Base-by-base conservation (phyloP, 352 stramenopile species). In the Phytophthora tentaculata region DNA sequence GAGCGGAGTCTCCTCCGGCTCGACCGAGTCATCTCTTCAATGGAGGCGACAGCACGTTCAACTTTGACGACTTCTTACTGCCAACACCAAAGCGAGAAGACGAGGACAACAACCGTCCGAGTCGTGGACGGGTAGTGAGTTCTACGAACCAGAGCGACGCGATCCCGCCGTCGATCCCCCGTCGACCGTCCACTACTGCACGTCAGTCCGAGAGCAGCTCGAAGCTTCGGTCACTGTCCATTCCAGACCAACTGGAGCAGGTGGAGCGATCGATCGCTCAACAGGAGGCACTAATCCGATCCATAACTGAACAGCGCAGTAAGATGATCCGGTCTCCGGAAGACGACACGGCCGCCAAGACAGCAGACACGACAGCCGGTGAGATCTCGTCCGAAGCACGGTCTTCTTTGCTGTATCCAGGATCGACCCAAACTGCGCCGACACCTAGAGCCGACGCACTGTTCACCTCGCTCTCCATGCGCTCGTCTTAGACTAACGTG, bases 201-300 rank as follows among this genome's bases (percentile, higher is more conserved):
- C 60, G 67, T 10, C 44, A 68, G 57, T 65, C 76, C 7, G 57
- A 77, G 24, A 67, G 52, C 35, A 74, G 56, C 58, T 73, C 53
- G 1, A 79, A 74, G 45, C 67, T 74, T 29, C 76, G 80, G 13
- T 81, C 80, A 2, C 49, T 84, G 37, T 85, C 80, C 13, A 85
- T 87, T 32, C 79, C 80, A 5, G 76, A 86, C 50, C 74, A 80
- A 28, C 59, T 87, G 9, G 77, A 86, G 57, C 64, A 74, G 20
- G 76, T 92, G 47, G 80, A 91, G 64, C 72, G 75, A 28, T 89
- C 80, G 19, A 88, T 91, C 26, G 84, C 84, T 1, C 73, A 90
- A 61, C 84, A 92, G 50, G 79, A 85, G 50, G 75, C 73, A 26
- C 61, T 92, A 51, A 75, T 92, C 47, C 81, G 72, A 16, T 81